Evolutionary conservation across 2,329 filamentous ascomycete genomes (phyloP).

Genomic region (Trichoderma brevicompactum): DNA sequence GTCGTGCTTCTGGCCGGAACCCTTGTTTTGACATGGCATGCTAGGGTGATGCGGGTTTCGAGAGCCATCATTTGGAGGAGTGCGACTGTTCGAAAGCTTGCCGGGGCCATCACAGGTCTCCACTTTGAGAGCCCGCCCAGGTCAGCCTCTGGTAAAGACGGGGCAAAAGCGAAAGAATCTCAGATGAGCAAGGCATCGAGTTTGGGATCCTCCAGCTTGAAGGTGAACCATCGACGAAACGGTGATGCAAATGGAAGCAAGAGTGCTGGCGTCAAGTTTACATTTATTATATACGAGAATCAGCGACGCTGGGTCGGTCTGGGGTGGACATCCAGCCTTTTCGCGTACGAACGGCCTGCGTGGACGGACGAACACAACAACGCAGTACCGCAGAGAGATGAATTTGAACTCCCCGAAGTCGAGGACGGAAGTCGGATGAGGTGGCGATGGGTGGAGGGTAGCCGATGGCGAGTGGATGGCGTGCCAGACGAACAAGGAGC

Average conservation of each 20-base stretch:
- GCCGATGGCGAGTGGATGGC: constrained; percentile 86
- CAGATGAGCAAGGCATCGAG: constrained; percentile 50
- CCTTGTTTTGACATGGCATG: constrained; percentile 87
- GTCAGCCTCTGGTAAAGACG: constrained; percentile 32
- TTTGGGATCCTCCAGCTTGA: constrained; percentile 35
- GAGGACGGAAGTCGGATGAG: constrained; percentile 61
- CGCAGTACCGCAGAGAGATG: constrained; percentile 72
- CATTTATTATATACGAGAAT: constrained; percentile 95
- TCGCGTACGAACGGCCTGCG: constrained; percentile 84
- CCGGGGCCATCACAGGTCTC: constrained; percentile 78
- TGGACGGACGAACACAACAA: constrained; percentile 99
- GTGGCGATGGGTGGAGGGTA: constrained; percentile 80
- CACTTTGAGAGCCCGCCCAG: constrained; percentile 62
- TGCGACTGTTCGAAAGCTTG: constrained; percentile 69
- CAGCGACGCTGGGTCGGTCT: constrained; percentile 93
- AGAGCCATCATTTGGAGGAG: constrained; percentile 92
- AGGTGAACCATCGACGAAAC: constrained; percentile 37
- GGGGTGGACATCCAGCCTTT: constrained; percentile 90
- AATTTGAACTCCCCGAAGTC: constrained; percentile 65
- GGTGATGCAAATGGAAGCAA: constrained; percentile 46
- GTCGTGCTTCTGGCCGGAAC: constrained; percentile 87
- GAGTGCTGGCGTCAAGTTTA: constrained; percentile 87
- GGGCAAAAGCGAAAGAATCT: constrained; percentile 42
- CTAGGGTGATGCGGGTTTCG: constrained; percentile 80
- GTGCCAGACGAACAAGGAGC: constrained; percentile 55